These are phyloP conservation scores for Cyberlindnera veronae DNA, from an alignment of 805 yeast genomes.

Conservation along the genomic window DNA sequence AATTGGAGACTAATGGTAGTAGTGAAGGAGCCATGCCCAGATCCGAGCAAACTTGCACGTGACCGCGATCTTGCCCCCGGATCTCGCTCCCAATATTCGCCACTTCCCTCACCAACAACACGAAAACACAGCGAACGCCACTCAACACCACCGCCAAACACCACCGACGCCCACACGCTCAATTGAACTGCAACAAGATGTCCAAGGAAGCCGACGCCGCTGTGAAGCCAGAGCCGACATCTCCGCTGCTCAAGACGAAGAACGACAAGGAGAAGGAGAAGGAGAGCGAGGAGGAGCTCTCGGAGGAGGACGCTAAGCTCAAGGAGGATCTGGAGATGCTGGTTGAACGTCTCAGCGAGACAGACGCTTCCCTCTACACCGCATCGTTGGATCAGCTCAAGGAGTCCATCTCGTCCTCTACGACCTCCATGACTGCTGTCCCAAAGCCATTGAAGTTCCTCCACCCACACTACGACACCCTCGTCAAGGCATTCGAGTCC, in stretches of 20 bases:
- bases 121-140: neutral
- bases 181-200: constrained; percentile 7
- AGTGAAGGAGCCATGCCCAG: too few species aligned
- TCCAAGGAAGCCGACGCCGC: constrained; percentile 23
- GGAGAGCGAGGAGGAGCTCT: constrained; percentile 70
- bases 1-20: too few species aligned
- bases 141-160: neutral
- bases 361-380: constrained; percentile 44
- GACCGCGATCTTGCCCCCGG: too few species aligned
- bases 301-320: constrained; percentile 88
- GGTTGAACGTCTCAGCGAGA: constrained; percentile 71
- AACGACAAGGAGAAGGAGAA: constrained; percentile 21
- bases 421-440: constrained; percentile 98
- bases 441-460: constrained; percentile 97
- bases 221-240: constrained; percentile 22
- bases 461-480: constrained; percentile 76
- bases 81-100: too few species aligned
- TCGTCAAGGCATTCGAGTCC: constrained; percentile 59
- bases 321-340: constrained; percentile 83
- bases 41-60: too few species aligned
- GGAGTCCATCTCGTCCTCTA: constrained; percentile 79
- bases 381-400: constrained; percentile 69
- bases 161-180: neutral
- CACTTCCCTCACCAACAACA: neutral
- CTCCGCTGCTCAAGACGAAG: constrained; percentile 9